These are phyloP conservation scores for Acanthamoeba castellanii DNA, from an alignment of 208 protist species.

Conservation along the genomic window DNA sequence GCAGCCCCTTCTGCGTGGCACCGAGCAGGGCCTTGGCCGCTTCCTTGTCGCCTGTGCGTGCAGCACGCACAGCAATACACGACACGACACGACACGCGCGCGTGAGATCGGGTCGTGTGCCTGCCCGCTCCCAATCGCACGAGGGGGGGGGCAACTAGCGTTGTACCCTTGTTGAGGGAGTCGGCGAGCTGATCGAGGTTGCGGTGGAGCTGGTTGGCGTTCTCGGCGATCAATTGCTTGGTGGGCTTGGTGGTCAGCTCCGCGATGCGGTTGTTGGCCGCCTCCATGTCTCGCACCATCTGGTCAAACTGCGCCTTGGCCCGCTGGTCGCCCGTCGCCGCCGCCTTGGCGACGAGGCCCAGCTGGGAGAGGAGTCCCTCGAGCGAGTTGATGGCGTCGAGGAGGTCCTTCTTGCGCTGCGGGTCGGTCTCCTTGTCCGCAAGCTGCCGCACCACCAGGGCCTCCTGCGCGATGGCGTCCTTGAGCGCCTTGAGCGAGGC, in stretches of 20 bases:
- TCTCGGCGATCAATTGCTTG: slow-evolving; percentile 44
- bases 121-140: too few species aligned
- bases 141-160: too few species aligned
- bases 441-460: background rate
- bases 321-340: background rate
- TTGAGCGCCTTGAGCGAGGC: slow-evolving; percentile 52
- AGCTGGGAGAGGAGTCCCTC: slow-evolving; percentile 23
- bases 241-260: slow-evolving; percentile 46
- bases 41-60: slow-evolving; percentile 50
- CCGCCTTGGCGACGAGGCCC: slow-evolving; percentile 30
- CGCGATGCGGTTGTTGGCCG: slow-evolving; percentile 56
- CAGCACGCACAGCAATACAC: too few species aligned
- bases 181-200: background rate
- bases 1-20: slow-evolving; percentile 14
- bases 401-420: background rate
- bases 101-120: too few species aligned
- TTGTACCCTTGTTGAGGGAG: slow-evolving; percentile 22
- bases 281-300: slow-evolving; percentile 9
- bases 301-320: slow-evolving; percentile 55
- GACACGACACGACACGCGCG: too few species aligned
- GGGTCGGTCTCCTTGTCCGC: slow-evolving; percentile 56
- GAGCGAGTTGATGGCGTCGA: slow-evolving; percentile 37
- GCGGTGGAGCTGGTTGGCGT: background rate
- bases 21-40: slow-evolving; percentile 8
- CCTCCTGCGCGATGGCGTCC: slow-evolving; percentile 18